A percentile compares a stretch with the other conserved stretches of the same genome.
phyloP scores from a whole-genome alignment of 208 protist genomes.

The Acanthamoeba castellanii region DNA sequence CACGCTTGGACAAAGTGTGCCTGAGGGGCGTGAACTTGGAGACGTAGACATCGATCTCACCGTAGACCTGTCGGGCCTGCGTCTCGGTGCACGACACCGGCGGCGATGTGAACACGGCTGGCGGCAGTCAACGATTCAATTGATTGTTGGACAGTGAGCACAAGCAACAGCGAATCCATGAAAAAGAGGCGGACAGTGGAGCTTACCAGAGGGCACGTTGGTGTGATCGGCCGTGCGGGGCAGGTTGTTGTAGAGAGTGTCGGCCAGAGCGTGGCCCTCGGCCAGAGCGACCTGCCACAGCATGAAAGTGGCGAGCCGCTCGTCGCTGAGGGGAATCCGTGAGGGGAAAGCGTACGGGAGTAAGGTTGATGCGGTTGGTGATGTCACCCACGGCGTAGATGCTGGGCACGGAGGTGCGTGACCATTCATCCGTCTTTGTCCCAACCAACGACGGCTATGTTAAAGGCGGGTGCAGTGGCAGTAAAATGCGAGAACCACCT shows the following conservation, averaged over 20 bases:
- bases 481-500: too few species aligned
- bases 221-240: slow-evolving; percentile 84
- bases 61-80: slow-evolving; percentile 84
- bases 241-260: slow-evolving; percentile 87
- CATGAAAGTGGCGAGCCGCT: too few species aligned
- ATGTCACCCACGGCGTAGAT: slow-evolving; percentile 89
- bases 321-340: too few species aligned
- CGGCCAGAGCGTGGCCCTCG: slow-evolving; percentile 80
- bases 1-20: slow-evolving; percentile 84
- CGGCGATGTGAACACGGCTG: slow-evolving; percentile 91
- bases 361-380: slow-evolving; percentile 80
- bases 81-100: slow-evolving; percentile 89
- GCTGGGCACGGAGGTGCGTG: slow-evolving; percentile 33
- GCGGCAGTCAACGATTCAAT: too few species aligned
- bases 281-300: neutral
- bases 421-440: slow-evolving; percentile 84
- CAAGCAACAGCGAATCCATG: too few species aligned
- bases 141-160: too few species aligned
- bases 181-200: too few species aligned
- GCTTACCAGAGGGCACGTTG: too few species aligned
- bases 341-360: too few species aligned
- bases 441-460: too few species aligned
- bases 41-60: slow-evolving; percentile 77
- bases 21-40: slow-evolving; percentile 88
- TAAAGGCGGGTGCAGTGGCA: too few species aligned